These are phyloP conservation scores for Aspergillus costaricaensis DNA, from an alignment of 2,329 filamentous ascomycete species.

Conservation along the genomic window DNA sequence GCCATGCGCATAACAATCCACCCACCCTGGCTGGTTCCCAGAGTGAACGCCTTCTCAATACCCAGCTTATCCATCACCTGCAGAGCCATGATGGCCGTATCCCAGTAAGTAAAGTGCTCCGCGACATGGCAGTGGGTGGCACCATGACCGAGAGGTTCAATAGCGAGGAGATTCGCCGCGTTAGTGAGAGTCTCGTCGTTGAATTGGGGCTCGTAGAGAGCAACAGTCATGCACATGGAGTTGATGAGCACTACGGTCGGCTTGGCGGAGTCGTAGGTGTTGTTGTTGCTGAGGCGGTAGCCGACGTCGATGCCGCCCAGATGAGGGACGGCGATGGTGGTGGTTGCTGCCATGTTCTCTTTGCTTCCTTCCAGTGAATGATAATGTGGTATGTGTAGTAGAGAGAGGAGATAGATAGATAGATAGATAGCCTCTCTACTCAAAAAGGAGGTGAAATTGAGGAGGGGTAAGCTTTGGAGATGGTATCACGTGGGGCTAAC, in stretches of 20 bases:
- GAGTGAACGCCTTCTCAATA: constrained; percentile 48
- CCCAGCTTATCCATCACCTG: constrained; percentile 57
- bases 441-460: no score
- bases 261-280: constrained; percentile 50
- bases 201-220: constrained; percentile 48
- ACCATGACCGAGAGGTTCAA: constrained; percentile 57
- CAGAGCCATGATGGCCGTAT: constrained; percentile 54
- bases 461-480: no score
- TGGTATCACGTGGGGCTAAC: no score
- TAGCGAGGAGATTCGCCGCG: constrained; percentile 53
- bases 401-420: neutral
- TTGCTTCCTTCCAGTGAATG: neutral
- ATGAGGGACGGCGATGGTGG: constrained; percentile 50
- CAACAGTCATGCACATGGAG: constrained; percentile 52
- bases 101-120: constrained; percentile 59
- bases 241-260: constrained; percentile 56
- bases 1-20: constrained; percentile 57
- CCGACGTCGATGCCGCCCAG: constrained; percentile 53
- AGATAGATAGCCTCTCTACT: no score
- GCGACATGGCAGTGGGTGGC: constrained; percentile 44
- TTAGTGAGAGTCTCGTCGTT: constrained; percentile 37
- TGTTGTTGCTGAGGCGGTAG: constrained; percentile 48
- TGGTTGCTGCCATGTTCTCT: constrained; percentile 24
- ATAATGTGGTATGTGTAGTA: neutral
- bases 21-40: constrained; percentile 57